Evolutionary conservation across 2,329 filamentous ascomycete species (phyloP), one percentile per base, ranked within the genome.

Genomic region (Akanthomyces dipterigenus): DNA sequence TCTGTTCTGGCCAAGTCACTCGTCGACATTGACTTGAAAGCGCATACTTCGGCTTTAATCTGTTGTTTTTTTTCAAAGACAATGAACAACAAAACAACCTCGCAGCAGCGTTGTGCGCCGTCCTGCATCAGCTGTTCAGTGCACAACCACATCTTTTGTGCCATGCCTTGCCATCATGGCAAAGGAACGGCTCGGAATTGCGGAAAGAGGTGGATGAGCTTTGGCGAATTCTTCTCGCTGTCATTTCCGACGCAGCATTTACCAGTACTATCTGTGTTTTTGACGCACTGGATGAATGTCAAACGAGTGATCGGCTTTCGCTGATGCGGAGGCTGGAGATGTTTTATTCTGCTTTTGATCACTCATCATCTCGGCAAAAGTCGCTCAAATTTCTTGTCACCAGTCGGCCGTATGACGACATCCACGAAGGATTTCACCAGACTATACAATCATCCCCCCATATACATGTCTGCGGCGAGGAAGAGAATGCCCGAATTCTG

Each of bases 11-110:
- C 73, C 14, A 75, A 65, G 61, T 68, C 70, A 38, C 62, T 79
- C 1, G 65, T 74, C 0, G 75, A 79, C 28, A 42, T 8, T 11
- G 31, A 53, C 34, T 18, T 60, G 3, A 54, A 50, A 5, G 42
- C 18, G 20, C 20, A 20, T 18, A 40, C 22, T 14, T 40, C 22
- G 18, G 51, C 16, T 20, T 55, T 64, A 2, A 66, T 66, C 16
- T 74, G 71, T 51, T 77, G 75, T 78, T 76, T 66, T 77, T 77
- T 64, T 79, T 78, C 68, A 77, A 77, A 40, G 75, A 77, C n/a
- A 75, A 77, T 28, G 66, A 70, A 5, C 70, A 76, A 22, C 74
- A 77, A 46, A 73, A 62, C 18, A 70, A 53, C 11, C 34, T 64
- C 5, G 63, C 62, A 14, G 64, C 31, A 42, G 76, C 76, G 12